Conservation (phyloP, 345 rosid species). For the Bruguiera parviflora region DNA sequence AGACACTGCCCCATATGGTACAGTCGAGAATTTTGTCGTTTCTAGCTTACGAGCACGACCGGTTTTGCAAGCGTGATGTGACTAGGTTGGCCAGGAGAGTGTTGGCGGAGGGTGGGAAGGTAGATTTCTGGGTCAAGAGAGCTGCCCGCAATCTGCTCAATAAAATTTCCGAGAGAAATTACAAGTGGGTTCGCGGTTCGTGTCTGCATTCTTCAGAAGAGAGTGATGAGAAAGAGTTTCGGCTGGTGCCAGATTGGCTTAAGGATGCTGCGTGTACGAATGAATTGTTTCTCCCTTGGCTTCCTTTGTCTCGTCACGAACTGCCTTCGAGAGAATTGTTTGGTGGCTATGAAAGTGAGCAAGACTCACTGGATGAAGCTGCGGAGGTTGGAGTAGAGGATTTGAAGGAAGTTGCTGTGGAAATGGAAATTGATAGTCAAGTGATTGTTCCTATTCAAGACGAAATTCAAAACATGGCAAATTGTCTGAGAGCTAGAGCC, state of each 20-base stretch:
- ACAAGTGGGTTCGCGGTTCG: constrained; percentile 38
- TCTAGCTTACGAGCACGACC: constrained; percentile 44
- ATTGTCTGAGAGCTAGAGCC: constrained; percentile 37
- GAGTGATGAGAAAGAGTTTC: constrained; percentile 33
- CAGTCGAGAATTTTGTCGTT: constrained; percentile 63
- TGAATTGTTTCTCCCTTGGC: constrained; percentile 53
- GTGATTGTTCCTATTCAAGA: constrained; percentile 28
- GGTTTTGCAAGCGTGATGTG: constrained; percentile 51
- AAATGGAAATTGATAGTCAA: constrained; percentile 27
- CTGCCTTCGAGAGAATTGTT: constrained; percentile 26
- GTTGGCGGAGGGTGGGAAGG: constrained; percentile 27
- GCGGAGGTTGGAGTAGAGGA: constrained; percentile 34
- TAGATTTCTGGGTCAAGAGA: constrained; percentile 62
- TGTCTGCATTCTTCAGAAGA: constrained; percentile 42
- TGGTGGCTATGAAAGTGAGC: constrained; percentile 29
- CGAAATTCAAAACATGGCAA: constrained; percentile 36
- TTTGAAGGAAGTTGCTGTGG: constrained; percentile 24
- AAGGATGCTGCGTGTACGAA: constrained; percentile 19
- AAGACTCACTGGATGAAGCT: constrained; percentile 24
- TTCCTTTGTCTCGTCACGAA: constrained; percentile 47
- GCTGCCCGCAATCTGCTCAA: constrained; percentile 71
- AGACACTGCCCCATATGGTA: constrained; percentile 60
- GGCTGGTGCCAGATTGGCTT: constrained; percentile 58
- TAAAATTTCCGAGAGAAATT: constrained; percentile 39
- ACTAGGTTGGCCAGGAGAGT: constrained; percentile 44